Evolutionary conservation across 208 protist genomes (phyloP).

Genomic region (Acanthamoeba rhysodes): DNA sequence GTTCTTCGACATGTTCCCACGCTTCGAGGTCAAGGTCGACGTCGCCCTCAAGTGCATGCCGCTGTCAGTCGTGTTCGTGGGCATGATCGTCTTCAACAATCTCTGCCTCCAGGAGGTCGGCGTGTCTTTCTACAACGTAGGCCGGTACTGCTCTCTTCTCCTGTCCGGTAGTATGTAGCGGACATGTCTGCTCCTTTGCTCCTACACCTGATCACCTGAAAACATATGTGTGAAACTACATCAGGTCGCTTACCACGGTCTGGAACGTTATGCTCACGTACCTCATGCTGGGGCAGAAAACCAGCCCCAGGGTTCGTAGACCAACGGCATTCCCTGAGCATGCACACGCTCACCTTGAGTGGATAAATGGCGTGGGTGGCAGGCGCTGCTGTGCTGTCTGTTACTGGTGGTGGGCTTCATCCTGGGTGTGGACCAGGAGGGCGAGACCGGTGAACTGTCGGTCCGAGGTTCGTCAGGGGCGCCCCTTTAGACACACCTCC

Average conservation of each 20-base stretch:
- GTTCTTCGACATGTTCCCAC: slow-evolving; percentile 39
- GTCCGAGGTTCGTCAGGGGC: neutral
- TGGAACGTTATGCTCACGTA: slow-evolving; percentile 79
- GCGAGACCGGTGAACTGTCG: slow-evolving; percentile 2
- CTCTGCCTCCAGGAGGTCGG: slow-evolving; percentile 90
- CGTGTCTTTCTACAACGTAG: slow-evolving; percentile 88
- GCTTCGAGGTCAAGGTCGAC: slow-evolving; percentile 83
- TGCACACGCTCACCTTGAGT: no score
- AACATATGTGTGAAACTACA: no score
- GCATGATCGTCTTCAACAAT: slow-evolving; percentile 92
- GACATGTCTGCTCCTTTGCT: no score
- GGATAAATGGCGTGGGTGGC: neutral
- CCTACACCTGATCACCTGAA: no score
- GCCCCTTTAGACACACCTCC: no score
- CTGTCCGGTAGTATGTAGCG: no score
- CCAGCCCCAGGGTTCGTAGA: neutral
- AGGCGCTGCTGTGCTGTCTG: slow-evolving; percentile 15
- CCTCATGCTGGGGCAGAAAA: slow-evolving; percentile 67
- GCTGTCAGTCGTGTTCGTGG: slow-evolving; percentile 86
- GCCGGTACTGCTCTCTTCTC: neutral
- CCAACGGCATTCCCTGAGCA: no score
- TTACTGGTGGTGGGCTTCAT: neutral
- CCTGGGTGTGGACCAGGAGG: slow-evolving; percentile 37
- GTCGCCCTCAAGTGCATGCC: slow-evolving; percentile 83
- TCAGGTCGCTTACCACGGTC: slow-evolving; percentile 76